phyloP scores from a whole-genome alignment of 345 rosid species.

The Linum trigynum region DNA sequence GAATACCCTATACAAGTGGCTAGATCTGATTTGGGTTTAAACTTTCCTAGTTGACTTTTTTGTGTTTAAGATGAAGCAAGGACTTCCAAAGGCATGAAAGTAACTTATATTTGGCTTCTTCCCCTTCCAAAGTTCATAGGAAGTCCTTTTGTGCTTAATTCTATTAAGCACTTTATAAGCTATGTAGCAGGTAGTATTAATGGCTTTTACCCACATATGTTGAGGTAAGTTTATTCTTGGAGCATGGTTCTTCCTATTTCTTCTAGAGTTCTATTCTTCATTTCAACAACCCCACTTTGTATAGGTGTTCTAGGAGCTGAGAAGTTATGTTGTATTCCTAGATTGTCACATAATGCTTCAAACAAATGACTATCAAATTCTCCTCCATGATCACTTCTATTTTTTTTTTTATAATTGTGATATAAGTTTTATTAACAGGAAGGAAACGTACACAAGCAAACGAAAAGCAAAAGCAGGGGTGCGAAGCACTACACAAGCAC shows the following conservation, averaged over 20 bases:
- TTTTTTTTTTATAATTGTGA: too few species aligned
- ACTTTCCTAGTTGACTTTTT: background rate
- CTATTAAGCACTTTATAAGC: background rate
- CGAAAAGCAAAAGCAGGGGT: too few species aligned
- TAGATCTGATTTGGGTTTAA: background rate
- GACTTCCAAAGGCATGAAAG: background rate
- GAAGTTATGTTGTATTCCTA: background rate
- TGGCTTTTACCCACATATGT: background rate
- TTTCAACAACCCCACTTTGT: background rate
- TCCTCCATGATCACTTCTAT: too few species aligned
- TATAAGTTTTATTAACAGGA: too few species aligned
- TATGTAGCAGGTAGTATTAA: background rate
- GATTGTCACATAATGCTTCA: background rate
- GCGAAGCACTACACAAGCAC: too few species aligned
- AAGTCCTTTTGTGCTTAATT: background rate
- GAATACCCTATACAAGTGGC: background rate
- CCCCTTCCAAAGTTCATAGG: background rate
- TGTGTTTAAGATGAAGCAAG: too few species aligned
- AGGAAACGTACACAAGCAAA: too few species aligned
- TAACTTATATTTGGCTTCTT: too few species aligned
- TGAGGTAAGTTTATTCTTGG: background rate
- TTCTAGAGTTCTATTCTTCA: background rate
- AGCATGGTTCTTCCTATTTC: background rate
- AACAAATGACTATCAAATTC: too few species aligned
- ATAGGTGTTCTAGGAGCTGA: background rate